Percentiles rank a stretch among this genome's conserved stretches.
These are phyloP conservation scores for Chaetomium globosum DNA, from an alignment of 2,329 filamentous ascomycete species.

Conservation along the genomic window DNA sequence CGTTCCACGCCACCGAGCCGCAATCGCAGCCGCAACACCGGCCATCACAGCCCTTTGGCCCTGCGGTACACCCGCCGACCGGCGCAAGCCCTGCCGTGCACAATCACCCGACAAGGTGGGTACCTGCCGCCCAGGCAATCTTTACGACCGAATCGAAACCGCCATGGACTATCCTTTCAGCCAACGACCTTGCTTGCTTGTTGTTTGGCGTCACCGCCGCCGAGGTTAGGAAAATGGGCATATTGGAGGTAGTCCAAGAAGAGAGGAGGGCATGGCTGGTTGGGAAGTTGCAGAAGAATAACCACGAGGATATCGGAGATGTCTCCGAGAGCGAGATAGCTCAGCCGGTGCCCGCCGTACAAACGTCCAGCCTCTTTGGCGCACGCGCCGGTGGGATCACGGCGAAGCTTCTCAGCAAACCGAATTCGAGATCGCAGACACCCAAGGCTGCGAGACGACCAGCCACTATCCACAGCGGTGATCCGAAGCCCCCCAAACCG, in stretches of 20 bases:
- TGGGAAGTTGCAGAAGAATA: conserved; percentile 72
- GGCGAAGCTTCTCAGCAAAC: conserved; percentile 83
- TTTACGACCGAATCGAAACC: conserved; percentile 91
- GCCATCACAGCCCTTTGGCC: conserved; percentile 46
- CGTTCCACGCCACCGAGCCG: conserved; percentile 64
- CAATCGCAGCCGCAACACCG: conserved; percentile 41
- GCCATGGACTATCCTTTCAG: conserved; percentile 94
- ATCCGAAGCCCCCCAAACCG: conserved; percentile 58
- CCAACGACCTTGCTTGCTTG: conserved; percentile 93
- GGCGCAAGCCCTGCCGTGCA: conserved; percentile 67
- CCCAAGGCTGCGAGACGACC: conserved; percentile 63
- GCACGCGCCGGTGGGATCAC: conserved; percentile 76
- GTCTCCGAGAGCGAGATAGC: conserved; percentile 45
- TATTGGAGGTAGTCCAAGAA: conserved; percentile 89
- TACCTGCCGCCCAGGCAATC: conserved; percentile 89
- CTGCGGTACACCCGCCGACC: conserved; percentile 49
- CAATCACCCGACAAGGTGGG: conserved; percentile 86
- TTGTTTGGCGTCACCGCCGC: conserved; percentile 99
- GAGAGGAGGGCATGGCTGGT: conserved; percentile 89
- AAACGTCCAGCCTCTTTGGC: conserved; percentile 63
- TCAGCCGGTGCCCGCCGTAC: conserved; percentile 45
- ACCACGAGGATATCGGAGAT: conserved; percentile 51
- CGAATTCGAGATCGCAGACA: conserved; percentile 60
- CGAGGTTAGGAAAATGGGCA: conserved; percentile 91
- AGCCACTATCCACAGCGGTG: conserved; percentile 64